Evolutionary conservation across 768 basidiomycete species (phyloP), one percentile per base, ranked within the genome.

Genomic region (Mycena sanguinolenta): DNA sequence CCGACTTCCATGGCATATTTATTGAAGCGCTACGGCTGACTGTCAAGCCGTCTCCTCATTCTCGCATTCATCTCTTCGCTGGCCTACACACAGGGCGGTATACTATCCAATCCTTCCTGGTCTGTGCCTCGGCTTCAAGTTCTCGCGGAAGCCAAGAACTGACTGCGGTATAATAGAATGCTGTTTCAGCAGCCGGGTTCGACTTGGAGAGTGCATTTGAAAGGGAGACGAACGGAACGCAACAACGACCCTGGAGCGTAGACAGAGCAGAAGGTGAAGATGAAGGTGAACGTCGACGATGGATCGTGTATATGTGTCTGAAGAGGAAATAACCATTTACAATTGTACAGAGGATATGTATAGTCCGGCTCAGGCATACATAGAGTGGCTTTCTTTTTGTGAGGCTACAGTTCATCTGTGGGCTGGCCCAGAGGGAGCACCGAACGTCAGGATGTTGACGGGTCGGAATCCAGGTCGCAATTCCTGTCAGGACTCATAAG

Each of bases 51-150:
- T 76, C 80, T 13, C 64, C 79, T 2, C 70, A 81, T 44, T 81
- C 92, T 34, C 87, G 91, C 13, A 76, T 89, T 57, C 86, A 93
- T 75, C 75, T 94, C n/a, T 85, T 94, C 10, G 91, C 91, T 3
- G 93, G 93, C 0, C 74, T 95, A 60, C 93, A 95, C 73, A 94
- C 93, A 0, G 94, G 92, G 4, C 82, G 91, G 58, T 94, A 92
- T 74, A 90, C 92, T 2, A 84, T 95, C 34, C 84, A 90, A 62
- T 81, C 89, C 9, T 93, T 93, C 78, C 74, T 94, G 49, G 72
- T 73, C 19, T 17, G 69, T 68, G 23, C 2, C 19, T 30, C 32
- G 19, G 21, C 21, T 28, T 27, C 16, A 21, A 17, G 10, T 17
- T 17, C 6, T n/a, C 42, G 25, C 25, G 32, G 19, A 17, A 14